Conservation (phyloP, 2,329 filamentous ascomycete genomes). For the Grosmannia huntii region DNA sequence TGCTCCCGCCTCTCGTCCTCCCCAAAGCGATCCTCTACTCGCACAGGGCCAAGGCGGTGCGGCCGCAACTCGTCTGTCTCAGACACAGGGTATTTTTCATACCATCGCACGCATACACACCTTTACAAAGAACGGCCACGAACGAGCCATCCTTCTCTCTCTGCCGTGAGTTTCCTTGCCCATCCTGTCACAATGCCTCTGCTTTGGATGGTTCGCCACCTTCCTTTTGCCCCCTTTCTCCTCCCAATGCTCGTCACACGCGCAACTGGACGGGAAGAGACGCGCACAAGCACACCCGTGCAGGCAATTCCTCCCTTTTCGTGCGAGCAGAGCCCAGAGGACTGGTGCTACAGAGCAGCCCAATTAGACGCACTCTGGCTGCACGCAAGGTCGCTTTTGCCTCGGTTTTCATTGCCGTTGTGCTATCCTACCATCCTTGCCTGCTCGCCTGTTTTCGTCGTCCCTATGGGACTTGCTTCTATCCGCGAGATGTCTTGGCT, state of each 20-base stretch:
- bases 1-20: neutral
- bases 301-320: neutral
- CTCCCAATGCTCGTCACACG: neutral
- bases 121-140: neutral
- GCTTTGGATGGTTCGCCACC: neutral
- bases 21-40: neutral
- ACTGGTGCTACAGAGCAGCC: neutral
- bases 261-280: neutral
- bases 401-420: neutral
- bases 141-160: neutral
- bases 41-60: neutral
- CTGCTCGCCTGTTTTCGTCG: neutral
- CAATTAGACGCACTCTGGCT: neutral
- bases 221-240: neutral
- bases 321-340: neutral
- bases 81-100: neutral
- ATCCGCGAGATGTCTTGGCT: neutral
- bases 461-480: neutral
- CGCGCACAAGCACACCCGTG: neutral
- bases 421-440: neutral
- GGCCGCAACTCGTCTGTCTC: neutral
- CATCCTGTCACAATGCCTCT: neutral
- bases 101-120: neutral
- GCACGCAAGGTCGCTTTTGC: neutral
- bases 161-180: neutral